A percentile compares a stretch with the other conserved stretches of the same genome.
Conservation (phyloP, 2,329 filamentous ascomycete species). For the Colletotrichum lindemuthianum region DNA sequence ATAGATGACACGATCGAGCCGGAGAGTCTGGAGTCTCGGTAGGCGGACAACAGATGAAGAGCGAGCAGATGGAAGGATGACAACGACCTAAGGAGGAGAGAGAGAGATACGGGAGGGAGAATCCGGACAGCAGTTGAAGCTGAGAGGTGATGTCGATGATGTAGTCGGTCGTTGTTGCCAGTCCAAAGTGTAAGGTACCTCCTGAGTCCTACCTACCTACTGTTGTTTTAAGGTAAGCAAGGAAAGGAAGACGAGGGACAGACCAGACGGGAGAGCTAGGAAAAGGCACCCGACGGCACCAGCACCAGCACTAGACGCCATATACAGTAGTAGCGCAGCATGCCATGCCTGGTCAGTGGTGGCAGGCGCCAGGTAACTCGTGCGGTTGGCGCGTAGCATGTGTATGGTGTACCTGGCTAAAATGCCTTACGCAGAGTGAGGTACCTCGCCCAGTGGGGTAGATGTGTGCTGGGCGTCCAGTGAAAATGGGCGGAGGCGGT, state of each 20-base stretch:
- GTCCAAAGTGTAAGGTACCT: no score
- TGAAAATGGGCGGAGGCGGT: constrained; percentile 23
- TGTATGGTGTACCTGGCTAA: no score
- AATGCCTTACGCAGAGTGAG: no score
- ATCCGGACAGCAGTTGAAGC: no score
- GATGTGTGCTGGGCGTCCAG: constrained; percentile 20
- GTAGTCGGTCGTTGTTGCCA: no score
- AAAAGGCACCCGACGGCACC: no score
- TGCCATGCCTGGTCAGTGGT: background rate
- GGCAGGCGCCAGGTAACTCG: no score
- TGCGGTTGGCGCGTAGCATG: background rate
- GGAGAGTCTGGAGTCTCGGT: background rate
- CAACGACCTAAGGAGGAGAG: no score
- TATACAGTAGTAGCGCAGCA: constrained; percentile 22
- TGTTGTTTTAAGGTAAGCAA: background rate
- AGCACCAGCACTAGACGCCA: no score
- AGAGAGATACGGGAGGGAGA: no score
- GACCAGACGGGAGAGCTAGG: constrained; percentile 10
- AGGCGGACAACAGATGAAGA: background rate
- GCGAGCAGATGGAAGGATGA: background rate
- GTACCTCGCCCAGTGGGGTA: background rate
- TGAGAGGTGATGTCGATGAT: no score
- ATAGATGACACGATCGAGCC: constrained; percentile 21
- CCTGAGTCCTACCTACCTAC: no score
- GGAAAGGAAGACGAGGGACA: constrained; percentile 4